These are phyloP conservation scores for Tetrapisispora phaffii DNA, from an alignment of 805 yeast genomes.

Conservation along the genomic window DNA sequence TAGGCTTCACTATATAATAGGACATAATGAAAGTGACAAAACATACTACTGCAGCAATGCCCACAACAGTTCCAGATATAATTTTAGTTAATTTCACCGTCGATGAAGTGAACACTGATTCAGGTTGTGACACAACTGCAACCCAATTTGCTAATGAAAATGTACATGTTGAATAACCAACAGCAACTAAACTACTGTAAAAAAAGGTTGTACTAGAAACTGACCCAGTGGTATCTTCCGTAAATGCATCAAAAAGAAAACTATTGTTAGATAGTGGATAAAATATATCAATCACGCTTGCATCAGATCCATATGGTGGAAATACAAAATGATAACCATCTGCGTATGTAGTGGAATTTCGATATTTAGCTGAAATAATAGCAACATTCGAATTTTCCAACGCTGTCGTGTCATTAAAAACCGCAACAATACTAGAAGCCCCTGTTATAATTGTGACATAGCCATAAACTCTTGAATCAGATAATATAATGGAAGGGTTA, in stretches of 20 bases:
- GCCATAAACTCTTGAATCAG: slow-evolving; percentile 55
- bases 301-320: slow-evolving; percentile 26
- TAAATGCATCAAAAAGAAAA: slow-evolving; percentile 30
- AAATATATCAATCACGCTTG: slow-evolving; percentile 11
- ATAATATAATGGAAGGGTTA: slow-evolving; percentile 56
- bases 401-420: slow-evolving; percentile 35
- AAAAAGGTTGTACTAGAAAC: slow-evolving; percentile 31
- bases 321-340: slow-evolving; percentile 36
- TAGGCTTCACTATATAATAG: slow-evolving; percentile 77
- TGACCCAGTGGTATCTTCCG: slow-evolving; percentile 34
- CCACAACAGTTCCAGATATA: slow-evolving; percentile 69
- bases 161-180: slow-evolving; percentile 44
- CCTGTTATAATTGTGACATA: slow-evolving; percentile 52
- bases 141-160: slow-evolving; percentile 50
- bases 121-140: slow-evolving; percentile 59
- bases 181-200: slow-evolving; percentile 36
- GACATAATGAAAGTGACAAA: slow-evolving; percentile 74
- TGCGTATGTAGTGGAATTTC: slow-evolving; percentile 12
- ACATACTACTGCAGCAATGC: slow-evolving; percentile 65
- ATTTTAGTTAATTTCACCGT: slow-evolving; percentile 52
- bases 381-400: slow-evolving; percentile 31
- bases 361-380: slow-evolving; percentile 24
- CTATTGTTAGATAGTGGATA: slow-evolving; percentile 27
- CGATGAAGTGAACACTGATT: slow-evolving; percentile 51
- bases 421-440: slow-evolving; percentile 35